phyloP scores from a whole-genome alignment of 805 yeast species.

The Lipomyces yamanashiensis region DNA sequence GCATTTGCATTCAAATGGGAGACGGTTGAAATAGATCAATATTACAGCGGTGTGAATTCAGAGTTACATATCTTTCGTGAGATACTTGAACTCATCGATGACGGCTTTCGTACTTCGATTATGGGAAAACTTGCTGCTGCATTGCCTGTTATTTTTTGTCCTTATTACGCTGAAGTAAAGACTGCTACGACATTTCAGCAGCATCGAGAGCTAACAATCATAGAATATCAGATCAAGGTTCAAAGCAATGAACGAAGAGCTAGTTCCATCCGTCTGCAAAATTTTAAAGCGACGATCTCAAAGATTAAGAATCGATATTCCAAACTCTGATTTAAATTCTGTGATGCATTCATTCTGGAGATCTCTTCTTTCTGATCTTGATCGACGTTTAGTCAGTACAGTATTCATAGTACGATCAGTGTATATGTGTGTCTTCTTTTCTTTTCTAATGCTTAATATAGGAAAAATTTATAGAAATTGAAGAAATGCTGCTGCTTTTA shows the following conservation, averaged over 20 bases:
- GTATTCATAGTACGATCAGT: conserved; percentile 1
- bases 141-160: conserved; percentile 24
- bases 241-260: conserved; percentile 5
- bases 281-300: conserved; percentile 13
- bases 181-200: neutral
- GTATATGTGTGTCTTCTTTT: neutral
- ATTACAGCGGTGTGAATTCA: neutral
- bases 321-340: neutral
- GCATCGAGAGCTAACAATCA: neutral
- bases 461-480: conserved; percentile 17
- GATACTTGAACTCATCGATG: conserved; percentile 11
- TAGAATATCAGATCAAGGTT: conserved; percentile 9
- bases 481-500: neutral
- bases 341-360: conserved; percentile 4
- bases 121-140: conserved; percentile 15
- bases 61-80: neutral
- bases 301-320: neutral
- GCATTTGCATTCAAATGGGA: conserved; percentile 3
- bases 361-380: neutral
- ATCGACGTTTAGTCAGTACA: neutral
- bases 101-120: conserved; percentile 12
- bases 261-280: conserved; percentile 11
- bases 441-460: neutral
- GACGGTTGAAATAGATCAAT: no score
- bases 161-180: conserved; percentile 15